Base-by-base conservation (phyloP, 1,139 yeast species). In the Pichia inconspicua region DNA sequence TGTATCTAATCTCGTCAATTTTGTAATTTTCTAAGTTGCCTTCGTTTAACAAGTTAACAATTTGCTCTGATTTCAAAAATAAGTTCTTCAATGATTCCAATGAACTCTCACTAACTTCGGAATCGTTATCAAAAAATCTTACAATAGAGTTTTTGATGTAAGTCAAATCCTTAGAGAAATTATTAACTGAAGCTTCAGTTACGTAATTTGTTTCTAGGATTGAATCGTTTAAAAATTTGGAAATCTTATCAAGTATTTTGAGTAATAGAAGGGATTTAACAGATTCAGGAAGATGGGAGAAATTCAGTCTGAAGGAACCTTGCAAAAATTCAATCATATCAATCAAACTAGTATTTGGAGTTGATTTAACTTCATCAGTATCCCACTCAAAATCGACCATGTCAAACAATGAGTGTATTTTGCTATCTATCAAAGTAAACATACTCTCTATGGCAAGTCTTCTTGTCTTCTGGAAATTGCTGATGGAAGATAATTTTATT, bases 311-410 rank as follows among this genome's bases (percentile, higher is more conserved):
- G 62, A 92, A 88, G 73, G 90, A 78, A 65, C 88, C 87, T 55
- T 85, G 88, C 63, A 92, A 73, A 65, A 83, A 92, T 51, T 83
- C 78, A n/a, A 95, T 92, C 71, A 89, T 80, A 67, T 92, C 97
- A 47, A 80, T 79, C 52, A 90, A 77, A 46, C 85, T 83, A 55
- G 76, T 75, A 55, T 86, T 84, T 15, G 97, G 94, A 51, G 82
- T 86, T 0, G 59, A 63, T 52, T 78, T 77, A 22, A 70, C 61
- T 4, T 64, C 63, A 7, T 79, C 77, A 5, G 82, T 66, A 61
- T 75, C 73, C 84, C 96, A 90, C 58, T 87, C 87, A 64, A 89
- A 85, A 54, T 87, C 95, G 14, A 88, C 86, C 68, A 86, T 77
- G 51, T 86, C 97, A 59, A 92, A 71, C 54, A 90, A 78, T 63